Evolutionary conservation across 2,329 filamentous ascomycete species (phyloP).

Genomic region (Penicillium olsonii): DNA sequence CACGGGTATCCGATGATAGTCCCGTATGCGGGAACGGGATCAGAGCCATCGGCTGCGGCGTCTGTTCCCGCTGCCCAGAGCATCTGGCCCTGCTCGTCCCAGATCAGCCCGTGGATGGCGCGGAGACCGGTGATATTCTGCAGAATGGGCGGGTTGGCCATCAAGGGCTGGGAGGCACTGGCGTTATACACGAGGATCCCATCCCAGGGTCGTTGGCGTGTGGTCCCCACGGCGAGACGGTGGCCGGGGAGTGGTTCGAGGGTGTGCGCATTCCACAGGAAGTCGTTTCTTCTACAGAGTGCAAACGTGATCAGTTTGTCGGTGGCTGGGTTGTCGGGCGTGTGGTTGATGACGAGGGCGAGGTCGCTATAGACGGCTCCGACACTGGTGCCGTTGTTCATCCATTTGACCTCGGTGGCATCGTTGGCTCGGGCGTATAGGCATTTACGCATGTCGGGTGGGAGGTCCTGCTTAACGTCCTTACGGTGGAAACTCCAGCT

Average conservation of each 20-base stretch:
- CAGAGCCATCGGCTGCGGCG: conserved; percentile 23
- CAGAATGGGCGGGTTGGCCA: conserved; percentile 20
- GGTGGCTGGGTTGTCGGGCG: conserved; percentile 18
- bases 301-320: conserved; percentile 26
- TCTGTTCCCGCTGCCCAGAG: conserved; percentile 26
- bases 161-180: conserved; percentile 17
- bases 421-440: conserved; percentile 22
- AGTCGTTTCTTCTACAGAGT: conserved; percentile 21
- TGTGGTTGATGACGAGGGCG: conserved; percentile 24
- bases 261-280: conserved; percentile 24
- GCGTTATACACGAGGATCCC: conserved; percentile 26
- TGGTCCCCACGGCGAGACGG: conserved; percentile 22
- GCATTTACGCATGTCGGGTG: conserved; percentile 12
- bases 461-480: conserved; percentile 20
- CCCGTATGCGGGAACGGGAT: conserved; percentile 19
- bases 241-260: conserved; percentile 21
- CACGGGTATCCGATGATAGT: conserved; percentile 22
- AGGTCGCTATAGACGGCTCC: conserved; percentile 24
- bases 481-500: conserved; percentile 23
- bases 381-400: conserved; percentile 21
- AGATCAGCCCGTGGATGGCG: conserved; percentile 26
- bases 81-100: conserved; percentile 25
- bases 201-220: conserved; percentile 23
- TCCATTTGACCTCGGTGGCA: conserved; percentile 27
- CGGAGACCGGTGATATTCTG: conserved; percentile 27